Percentiles rank a stretch among this genome's conserved stretches.
Evolutionary conservation across 169 alveolate species (phyloP).

Genomic region (Cryptosporidium baileyi): DNA sequence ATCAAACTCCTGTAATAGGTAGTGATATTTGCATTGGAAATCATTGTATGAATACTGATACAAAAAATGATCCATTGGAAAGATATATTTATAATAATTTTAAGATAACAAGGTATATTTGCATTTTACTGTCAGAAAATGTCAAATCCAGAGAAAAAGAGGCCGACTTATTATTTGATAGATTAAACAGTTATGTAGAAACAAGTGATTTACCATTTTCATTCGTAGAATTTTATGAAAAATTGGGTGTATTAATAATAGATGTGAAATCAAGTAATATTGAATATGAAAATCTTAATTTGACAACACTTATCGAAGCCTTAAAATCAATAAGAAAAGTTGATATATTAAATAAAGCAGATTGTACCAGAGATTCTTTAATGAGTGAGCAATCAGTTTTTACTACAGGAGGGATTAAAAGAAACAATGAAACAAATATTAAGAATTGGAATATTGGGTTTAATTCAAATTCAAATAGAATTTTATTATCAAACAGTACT

Average conservation of each 20-base stretch:
- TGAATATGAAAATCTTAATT: not conserved
- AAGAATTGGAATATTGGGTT: not conserved
- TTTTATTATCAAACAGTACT: not conserved
- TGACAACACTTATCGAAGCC: slow-evolving; percentile 12
- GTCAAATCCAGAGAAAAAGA: slow-evolving; percentile 16
- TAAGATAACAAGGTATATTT: slow-evolving; percentile 32
- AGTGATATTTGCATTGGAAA: slow-evolving; percentile 38
- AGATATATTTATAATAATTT: not conserved
- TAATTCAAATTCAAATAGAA: not conserved
- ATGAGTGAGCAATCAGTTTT: slow-evolving; percentile 50
- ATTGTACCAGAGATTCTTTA: slow-evolving; percentile 53
- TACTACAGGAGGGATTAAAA: not conserved
- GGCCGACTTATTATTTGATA: slow-evolving; percentile 28
- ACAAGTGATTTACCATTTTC: slow-evolving; percentile 36
- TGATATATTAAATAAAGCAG: slow-evolving; percentile 54
- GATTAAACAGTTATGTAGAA: slow-evolving; percentile 15
- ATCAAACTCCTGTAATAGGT: slow-evolving; percentile 11
- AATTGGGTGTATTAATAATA: slow-evolving; percentile 30
- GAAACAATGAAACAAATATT: too few relatives aligned
- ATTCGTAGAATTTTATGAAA: slow-evolving; percentile 60
- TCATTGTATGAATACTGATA: slow-evolving; percentile 5
- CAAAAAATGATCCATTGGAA: not conserved
- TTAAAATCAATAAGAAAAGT: slow-evolving; percentile 1
- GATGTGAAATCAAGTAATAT: slow-evolving; percentile 7
- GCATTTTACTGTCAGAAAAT: slow-evolving; percentile 44